These are phyloP conservation scores for Malassezia nana DNA, from an alignment of 1,284 basidiomycete species.

Conservation along the genomic window DNA sequence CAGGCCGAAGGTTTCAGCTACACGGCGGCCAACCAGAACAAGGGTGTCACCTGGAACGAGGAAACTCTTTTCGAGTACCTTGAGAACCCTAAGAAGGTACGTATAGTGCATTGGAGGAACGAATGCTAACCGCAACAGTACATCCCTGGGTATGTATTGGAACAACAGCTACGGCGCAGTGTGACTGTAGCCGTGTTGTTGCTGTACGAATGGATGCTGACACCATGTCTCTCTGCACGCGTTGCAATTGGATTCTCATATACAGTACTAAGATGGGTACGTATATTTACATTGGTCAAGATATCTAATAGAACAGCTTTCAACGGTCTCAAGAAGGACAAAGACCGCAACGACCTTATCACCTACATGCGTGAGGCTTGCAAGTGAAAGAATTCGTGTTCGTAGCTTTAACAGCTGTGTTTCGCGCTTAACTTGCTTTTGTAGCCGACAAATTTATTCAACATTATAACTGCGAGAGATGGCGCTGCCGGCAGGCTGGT, in stretches of 20 bases:
- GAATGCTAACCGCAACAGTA: slow-evolving; percentile 49
- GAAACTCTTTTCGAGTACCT: slow-evolving; percentile 86
- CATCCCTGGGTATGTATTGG: slow-evolving; percentile 31
- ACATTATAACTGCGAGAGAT: too few relatives aligned
- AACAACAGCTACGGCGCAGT: background rate
- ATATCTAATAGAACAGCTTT: slow-evolving; percentile 17
- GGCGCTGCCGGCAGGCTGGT: too few relatives aligned
- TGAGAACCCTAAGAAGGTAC: slow-evolving; percentile 73
- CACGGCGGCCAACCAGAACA: slow-evolving; percentile 92
- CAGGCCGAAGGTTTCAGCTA: slow-evolving; percentile 78
- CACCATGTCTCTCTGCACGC: background rate
- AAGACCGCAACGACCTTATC: slow-evolving; percentile 46
- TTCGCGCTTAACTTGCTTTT: background rate
- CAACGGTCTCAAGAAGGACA: slow-evolving; percentile 44
- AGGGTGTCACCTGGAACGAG: slow-evolving; percentile 75
- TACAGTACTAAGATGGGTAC: slow-evolving; percentile 20
- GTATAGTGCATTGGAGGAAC: background rate
- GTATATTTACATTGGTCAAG: background rate
- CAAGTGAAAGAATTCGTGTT: slow-evolving; percentile 6
- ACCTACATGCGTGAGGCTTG: slow-evolving; percentile 30
- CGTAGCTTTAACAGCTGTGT: background rate
- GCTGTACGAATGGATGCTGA: slow-evolving; percentile 1
- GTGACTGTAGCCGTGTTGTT: background rate
- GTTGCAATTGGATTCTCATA: background rate
- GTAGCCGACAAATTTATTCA: background rate